A percentile compares a stretch with the other conserved stretches of the same genome.
phyloP scores from a whole-genome alignment of 176 grass and related monocot genomes.

The Cocos nucifera region DNA sequence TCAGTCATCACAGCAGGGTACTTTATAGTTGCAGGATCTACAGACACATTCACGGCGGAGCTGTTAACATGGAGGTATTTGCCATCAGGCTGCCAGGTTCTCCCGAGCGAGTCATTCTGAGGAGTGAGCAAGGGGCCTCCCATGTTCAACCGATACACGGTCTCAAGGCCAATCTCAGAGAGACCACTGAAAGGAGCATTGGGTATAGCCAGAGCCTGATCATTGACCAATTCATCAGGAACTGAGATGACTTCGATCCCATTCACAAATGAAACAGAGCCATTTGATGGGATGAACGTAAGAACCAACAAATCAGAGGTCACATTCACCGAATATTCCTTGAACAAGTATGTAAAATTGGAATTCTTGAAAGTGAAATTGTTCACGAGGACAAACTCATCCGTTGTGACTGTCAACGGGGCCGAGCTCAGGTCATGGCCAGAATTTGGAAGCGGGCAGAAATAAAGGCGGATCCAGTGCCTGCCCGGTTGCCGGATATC shows the following conservation, averaged over 20 bases:
- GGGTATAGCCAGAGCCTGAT: constrained; percentile 42
- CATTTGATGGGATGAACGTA: constrained; percentile 61
- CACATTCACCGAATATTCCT: constrained; percentile 67
- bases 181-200: constrained; percentile 53
- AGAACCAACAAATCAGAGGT: constrained; percentile 51
- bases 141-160: constrained; percentile 59
- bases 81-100: constrained; percentile 55
- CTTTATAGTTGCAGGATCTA: constrained; percentile 31
- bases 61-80: constrained; percentile 36
- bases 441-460: constrained; percentile 47
- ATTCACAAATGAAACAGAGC: constrained; percentile 55
- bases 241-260: constrained; percentile 76
- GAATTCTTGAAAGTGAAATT: constrained; percentile 47
- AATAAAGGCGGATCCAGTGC: constrained; percentile 78
- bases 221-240: constrained; percentile 56
- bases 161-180: constrained; percentile 44
- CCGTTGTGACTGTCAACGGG: constrained; percentile 54
- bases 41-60: constrained; percentile 30
- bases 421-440: constrained; percentile 45
- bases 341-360: constrained; percentile 28
- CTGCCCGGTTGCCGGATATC: constrained; percentile 46
- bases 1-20: constrained; percentile 30
- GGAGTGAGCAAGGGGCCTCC: constrained; percentile 51
- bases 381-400: constrained; percentile 61
- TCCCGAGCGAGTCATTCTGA: constrained; percentile 70